phyloP scores from a whole-genome alignment of 2,329 filamentous ascomycete genomes.

The Zymoseptoria pseudotritici region DNA sequence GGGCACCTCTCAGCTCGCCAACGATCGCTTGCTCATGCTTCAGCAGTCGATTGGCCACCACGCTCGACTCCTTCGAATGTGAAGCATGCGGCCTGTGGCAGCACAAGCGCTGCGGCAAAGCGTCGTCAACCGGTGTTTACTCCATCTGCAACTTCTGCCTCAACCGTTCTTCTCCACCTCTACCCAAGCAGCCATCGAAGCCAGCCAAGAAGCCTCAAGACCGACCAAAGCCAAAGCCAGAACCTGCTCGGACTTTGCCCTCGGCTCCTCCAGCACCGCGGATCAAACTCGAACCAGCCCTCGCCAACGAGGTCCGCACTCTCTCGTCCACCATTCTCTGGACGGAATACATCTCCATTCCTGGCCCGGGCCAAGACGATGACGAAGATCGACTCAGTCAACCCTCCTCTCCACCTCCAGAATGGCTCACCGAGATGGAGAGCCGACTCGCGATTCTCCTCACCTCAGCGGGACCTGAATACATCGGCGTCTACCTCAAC shows the following conservation, averaged over 20 bases:
- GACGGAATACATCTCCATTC: slow-evolving; percentile 10
- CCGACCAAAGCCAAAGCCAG: not conserved
- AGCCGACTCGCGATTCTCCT: slow-evolving; percentile 7
- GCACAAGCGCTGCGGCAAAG: slow-evolving; percentile 3
- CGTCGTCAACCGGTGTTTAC: not conserved
- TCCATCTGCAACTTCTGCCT: slow-evolving; percentile 5
- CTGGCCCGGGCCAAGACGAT: slow-evolving; percentile 1
- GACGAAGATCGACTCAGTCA: not conserved
- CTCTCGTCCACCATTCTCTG: slow-evolving; percentile 13
- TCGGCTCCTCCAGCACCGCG: not conserved
- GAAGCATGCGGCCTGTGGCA: slow-evolving; percentile 1
- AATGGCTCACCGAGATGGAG: slow-evolving; percentile 12
- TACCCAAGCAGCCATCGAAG: not conserved
- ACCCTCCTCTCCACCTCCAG: slow-evolving; percentile 1
- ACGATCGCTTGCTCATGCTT: slow-evolving; percentile 1
- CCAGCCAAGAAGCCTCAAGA: not conserved
- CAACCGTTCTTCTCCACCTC: not conserved
- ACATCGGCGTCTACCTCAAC: slow-evolving; percentile 5
- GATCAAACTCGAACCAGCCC: slow-evolving; percentile 1
- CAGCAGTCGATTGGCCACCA: not conserved
- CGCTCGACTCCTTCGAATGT: slow-evolving; percentile 5
- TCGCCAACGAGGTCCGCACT: slow-evolving; percentile 10
- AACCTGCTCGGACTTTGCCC: not conserved
- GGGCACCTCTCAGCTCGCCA: not conserved
- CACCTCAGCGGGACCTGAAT: slow-evolving; percentile 5